Evolutionary conservation across 768 basidiomycete genomes (phyloP).

Genomic region (Boletus patriciae): DNA sequence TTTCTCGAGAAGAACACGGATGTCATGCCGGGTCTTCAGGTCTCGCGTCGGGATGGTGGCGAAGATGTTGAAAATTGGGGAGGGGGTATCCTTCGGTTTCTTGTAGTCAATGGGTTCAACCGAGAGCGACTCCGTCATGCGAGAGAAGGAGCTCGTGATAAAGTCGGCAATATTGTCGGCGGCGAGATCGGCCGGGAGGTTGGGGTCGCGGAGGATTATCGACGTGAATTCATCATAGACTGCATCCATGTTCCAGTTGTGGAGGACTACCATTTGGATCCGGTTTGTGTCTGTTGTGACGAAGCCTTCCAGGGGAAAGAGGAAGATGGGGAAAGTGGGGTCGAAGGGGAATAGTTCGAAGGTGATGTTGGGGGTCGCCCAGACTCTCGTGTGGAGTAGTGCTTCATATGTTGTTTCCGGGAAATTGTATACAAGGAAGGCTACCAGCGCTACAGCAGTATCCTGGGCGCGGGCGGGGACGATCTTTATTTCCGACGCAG

Average conservation of each 20-base stretch:
- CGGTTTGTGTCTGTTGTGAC: background rate
- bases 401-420: background rate
- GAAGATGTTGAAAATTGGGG: background rate
- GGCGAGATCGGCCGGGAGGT: background rate
- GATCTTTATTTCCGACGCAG: background rate
- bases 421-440: background rate
- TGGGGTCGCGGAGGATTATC: background rate
- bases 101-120: background rate
- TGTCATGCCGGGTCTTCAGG: background rate
- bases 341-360: background rate
- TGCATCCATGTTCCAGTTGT: background rate
- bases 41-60: background rate
- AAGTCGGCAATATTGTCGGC: background rate
- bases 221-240: background rate
- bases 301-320: background rate
- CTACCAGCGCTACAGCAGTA: background rate
- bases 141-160: background rate
- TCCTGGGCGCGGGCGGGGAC: background rate
- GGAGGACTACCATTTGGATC: background rate
- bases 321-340: background rate
- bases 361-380: background rate
- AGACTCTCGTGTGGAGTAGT: background rate
- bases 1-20: background rate
- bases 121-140: background rate
- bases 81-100: background rate